A percentile compares a stretch with the other conserved stretches of the same genome.
phyloP scores from a whole-genome alignment of 2,329 filamentous ascomycete species.

The Scytalidium lignicola region DNA sequence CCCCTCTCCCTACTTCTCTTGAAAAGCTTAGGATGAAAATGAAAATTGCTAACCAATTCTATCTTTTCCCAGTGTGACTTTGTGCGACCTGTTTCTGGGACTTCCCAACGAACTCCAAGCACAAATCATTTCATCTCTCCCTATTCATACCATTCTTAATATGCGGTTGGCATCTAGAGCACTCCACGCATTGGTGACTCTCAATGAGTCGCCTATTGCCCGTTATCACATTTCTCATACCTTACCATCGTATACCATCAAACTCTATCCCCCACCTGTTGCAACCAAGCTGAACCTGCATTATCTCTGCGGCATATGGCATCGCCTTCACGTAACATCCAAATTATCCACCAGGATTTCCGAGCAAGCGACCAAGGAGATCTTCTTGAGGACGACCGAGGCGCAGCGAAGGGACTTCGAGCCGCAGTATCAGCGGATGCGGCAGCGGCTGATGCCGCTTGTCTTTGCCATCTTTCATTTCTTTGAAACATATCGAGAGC shows the following conservation, averaged over 20 bases:
- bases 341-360: conserved; percentile 59
- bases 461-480: conserved; percentile 65
- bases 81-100: conserved; percentile 52
- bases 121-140: conserved; percentile 55
- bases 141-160: conserved; percentile 55
- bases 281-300: conserved; percentile 48
- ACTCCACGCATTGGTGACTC: conserved; percentile 54
- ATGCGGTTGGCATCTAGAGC: conserved; percentile 53
- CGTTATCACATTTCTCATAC: conserved; percentile 55
- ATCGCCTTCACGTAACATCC: conserved; percentile 58
- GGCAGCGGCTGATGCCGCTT: conserved; percentile 56
- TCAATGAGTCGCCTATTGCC: conserved; percentile 57
- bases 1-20: too few species aligned
- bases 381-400: conserved; percentile 55
- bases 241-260: conserved; percentile 54
- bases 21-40: too few species aligned
- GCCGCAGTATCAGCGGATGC: conserved; percentile 58
- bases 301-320: conserved; percentile 60
- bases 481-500: conserved; percentile 57
- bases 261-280: conserved; percentile 52
- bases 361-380: conserved; percentile 60
- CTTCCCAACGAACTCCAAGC: conserved; percentile 59
- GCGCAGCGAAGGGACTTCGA: conserved; percentile 52
- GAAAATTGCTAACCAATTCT: conserved; percentile 8
- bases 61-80: conserved; percentile 34